A percentile compares a stretch with the other conserved stretches of the same genome.
Conservation (phyloP, 371 early-diverging fungal genomes). For the Mucor saturninus region DNA sequence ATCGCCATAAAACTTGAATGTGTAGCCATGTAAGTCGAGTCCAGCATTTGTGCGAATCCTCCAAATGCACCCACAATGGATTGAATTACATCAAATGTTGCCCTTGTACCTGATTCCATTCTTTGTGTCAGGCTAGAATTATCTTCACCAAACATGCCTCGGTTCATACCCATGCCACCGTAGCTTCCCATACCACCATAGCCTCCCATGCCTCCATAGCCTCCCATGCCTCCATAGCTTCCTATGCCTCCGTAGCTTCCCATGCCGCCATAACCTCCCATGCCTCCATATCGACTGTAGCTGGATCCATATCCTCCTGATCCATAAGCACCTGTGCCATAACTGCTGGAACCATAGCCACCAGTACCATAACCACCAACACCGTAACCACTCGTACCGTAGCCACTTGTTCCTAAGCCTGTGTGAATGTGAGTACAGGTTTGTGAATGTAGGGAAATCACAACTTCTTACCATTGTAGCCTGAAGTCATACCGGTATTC, state of each 20-base stretch:
- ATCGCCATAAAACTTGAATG: conserved; percentile 97
- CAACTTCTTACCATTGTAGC: conserved; percentile 8
- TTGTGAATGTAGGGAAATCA: neutral
- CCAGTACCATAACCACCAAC: neutral
- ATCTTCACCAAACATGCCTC: conserved; percentile 57
- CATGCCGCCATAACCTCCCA: conserved; percentile 1
- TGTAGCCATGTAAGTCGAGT: conserved; percentile 95
- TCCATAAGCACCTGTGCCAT: conserved; percentile 27
- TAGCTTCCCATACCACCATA: conserved; percentile 34
- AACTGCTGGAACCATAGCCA: conserved; percentile 6
- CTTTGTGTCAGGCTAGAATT: conserved; percentile 72
- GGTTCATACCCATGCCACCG: conserved; percentile 40
- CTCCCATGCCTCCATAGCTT: conserved; percentile 21
- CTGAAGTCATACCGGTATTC: conserved; percentile 2
- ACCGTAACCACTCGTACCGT: neutral
- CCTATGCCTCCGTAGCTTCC: conserved; percentile 11
- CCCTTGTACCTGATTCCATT: conserved; percentile 85
- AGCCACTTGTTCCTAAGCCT: conserved; percentile 1
- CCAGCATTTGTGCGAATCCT: conserved; percentile 96
- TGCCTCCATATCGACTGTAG: conserved; percentile 21
- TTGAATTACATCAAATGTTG: conserved; percentile 90
- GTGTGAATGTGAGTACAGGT: neutral
- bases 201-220: conserved; percentile 23
- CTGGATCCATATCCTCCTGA: conserved; percentile 14
- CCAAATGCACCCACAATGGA: conserved; percentile 94